Conservation (phyloP, 306 rosid genomes). For the Delonix regia region DNA sequence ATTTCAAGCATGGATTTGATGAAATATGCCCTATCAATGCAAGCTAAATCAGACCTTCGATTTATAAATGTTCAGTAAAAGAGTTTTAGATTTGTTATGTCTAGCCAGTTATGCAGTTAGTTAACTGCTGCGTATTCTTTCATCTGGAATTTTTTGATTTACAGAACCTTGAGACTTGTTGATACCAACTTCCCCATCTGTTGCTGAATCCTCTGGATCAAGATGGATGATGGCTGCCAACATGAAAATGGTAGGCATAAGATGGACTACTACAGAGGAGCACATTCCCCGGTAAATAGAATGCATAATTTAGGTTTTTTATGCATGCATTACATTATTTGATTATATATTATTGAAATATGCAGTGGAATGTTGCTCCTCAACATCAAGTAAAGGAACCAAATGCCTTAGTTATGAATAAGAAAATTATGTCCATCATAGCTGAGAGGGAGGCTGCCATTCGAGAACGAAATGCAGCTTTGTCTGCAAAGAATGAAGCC, state of each 20-base stretch:
- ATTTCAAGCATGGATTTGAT: slow-evolving; percentile 5
- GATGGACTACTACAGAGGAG: slow-evolving; percentile 75
- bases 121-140: slow-evolving; percentile 5
- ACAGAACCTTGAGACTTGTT: slow-evolving; percentile 30
- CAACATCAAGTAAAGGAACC: slow-evolving; percentile 90
- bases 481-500: slow-evolving; percentile 91
- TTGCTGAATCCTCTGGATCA: slow-evolving; percentile 41
- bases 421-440: slow-evolving; percentile 91
- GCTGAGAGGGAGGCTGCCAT: slow-evolving; percentile 90
- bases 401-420: slow-evolving; percentile 92
- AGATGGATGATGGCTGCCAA: slow-evolving; percentile 80
- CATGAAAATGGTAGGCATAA: slow-evolving; percentile 79
- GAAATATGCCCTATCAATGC: neutral
- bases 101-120: neutral
- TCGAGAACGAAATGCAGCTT: slow-evolving; percentile 76
- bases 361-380: slow-evolving; percentile 81
- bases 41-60: neutral
- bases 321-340: slow-evolving; percentile 31
- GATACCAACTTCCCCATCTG: slow-evolving; percentile 37
- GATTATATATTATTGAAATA: slow-evolving; percentile 39
- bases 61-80: neutral
- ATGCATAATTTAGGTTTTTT: neutral
- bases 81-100: neutral
- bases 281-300: slow-evolving; percentile 60
- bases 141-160: slow-evolving; percentile 37